Evolutionary conservation across 108 stramenopile species (phyloP).

Genomic region (Heterococcus sp.): DNA sequence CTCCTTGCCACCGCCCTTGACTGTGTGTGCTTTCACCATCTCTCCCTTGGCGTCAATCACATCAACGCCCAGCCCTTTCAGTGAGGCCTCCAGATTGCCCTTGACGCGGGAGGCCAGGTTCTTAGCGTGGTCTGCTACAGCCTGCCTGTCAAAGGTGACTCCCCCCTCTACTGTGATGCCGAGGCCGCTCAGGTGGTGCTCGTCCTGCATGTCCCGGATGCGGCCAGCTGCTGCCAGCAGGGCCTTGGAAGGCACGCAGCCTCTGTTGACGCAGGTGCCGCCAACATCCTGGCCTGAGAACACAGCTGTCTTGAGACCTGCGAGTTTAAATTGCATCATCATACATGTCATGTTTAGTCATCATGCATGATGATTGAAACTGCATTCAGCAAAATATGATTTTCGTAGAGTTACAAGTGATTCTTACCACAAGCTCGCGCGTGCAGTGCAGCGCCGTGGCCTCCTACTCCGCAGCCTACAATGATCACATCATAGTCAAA

Average conservation of each 20-base stretch:
- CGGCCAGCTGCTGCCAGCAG: constrained; percentile 90
- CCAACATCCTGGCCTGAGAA: constrained; percentile 90
- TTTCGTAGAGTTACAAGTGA: no score
- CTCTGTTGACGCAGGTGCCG: constrained; percentile 95
- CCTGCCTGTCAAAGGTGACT: constrained; percentile 78
- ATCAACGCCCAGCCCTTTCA: constrained; percentile 78
- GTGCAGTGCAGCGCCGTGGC: constrained; percentile 97
- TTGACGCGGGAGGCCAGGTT: constrained; percentile 87
- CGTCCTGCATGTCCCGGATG: constrained; percentile 83
- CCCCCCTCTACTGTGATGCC: constrained; percentile 75
- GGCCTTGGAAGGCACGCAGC: constrained; percentile 98
- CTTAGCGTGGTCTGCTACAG: constrained; percentile 88
- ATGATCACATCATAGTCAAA: constrained; percentile 55
- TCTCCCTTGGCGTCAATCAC: constrained; percentile 75
- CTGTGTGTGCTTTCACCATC: constrained; percentile 78
- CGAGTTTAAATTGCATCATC: constrained; percentile 6
- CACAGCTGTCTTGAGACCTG: constrained; percentile 83
- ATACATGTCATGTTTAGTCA: no score
- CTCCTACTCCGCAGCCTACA: constrained; percentile 95
- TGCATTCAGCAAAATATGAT: neutral
- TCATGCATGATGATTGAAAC: neutral
- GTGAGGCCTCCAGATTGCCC: constrained; percentile 81
- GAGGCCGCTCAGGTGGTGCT: constrained; percentile 59
- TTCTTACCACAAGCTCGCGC: constrained; percentile 64
- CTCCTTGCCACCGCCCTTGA: constrained; percentile 77